Conservation (phyloP, 2,329 filamentous ascomycete species). For the Ceratocystis cubensis region DNA sequence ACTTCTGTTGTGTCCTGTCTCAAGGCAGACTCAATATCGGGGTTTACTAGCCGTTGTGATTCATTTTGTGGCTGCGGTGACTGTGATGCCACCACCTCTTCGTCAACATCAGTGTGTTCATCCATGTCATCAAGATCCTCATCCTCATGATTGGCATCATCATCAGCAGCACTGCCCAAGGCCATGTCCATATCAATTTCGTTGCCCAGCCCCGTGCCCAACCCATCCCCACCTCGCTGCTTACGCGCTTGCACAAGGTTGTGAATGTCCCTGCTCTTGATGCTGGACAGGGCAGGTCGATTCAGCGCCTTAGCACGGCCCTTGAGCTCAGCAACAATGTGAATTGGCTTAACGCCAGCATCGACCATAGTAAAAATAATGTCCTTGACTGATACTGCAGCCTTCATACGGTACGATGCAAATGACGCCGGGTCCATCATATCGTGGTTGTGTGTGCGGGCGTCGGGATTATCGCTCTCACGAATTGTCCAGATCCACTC, state of each 20-base stretch:
- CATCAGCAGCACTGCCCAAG: background rate
- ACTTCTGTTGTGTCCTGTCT: background rate
- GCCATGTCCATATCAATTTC: slow-evolving; percentile 15
- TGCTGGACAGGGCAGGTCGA: slow-evolving; percentile 15
- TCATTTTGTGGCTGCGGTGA: background rate
- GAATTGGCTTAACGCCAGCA: slow-evolving; percentile 20
- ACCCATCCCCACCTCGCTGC: background rate
- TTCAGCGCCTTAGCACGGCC: slow-evolving; percentile 12
- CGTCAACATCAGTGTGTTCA: background rate
- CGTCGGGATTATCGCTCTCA: slow-evolving; percentile 20
- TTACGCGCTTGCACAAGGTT: slow-evolving; percentile 20
- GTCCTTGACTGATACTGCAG: slow-evolving; percentile 17
- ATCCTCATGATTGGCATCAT: background rate
- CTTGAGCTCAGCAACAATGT: slow-evolving; percentile 20
- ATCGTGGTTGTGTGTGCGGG: slow-evolving; percentile 18
- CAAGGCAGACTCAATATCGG: background rate
- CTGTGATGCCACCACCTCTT: background rate
- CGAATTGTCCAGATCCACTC: slow-evolving; percentile 21
- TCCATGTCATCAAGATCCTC: slow-evolving; percentile 6
- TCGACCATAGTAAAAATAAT: slow-evolving; percentile 21
- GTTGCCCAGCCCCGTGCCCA: background rate
- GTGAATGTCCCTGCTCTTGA: slow-evolving; percentile 20
- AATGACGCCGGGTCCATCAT: slow-evolving; percentile 19
- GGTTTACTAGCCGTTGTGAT: background rate
- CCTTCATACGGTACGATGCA: slow-evolving; percentile 21